phyloP scores from a whole-genome alignment of 2,329 filamentous ascomycete genomes.

The Colletotrichum acutatum region DNA sequence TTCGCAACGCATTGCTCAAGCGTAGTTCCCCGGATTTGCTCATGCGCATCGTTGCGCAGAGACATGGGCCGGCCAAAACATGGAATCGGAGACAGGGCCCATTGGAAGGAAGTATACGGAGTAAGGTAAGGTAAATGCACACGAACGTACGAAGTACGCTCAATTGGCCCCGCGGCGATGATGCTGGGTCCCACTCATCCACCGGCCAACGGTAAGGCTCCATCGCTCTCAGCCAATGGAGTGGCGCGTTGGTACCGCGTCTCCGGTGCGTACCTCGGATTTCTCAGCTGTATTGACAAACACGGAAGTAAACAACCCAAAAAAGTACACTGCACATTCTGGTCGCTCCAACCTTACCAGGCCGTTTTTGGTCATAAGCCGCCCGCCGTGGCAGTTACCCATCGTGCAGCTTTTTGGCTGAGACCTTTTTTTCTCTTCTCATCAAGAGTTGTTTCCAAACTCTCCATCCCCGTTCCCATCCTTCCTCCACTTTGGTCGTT shows the following conservation, averaged over 20 bases:
- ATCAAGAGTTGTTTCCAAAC: constrained; percentile 20
- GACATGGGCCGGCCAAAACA: constrained; percentile 17
- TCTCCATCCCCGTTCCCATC: constrained; percentile 19
- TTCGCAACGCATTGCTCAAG: constrained; percentile 7
- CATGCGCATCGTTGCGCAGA: constrained; percentile 29
- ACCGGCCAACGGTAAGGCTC: constrained; percentile 23
- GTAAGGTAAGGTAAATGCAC: too few species aligned
- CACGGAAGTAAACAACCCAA: constrained; percentile 26
- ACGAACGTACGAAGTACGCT: not conserved
- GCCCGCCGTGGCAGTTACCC: constrained; percentile 29
- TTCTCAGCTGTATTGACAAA: constrained; percentile 21
- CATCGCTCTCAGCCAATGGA: constrained; percentile 6
- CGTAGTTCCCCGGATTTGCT: constrained; percentile 25
- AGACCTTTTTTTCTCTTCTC: constrained; percentile 21
- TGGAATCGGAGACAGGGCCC: constrained; percentile 4
- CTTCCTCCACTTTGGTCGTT: constrained; percentile 14
- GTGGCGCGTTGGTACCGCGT: constrained; percentile 25
- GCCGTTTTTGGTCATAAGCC: constrained; percentile 32
- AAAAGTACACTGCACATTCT: constrained; percentile 32
- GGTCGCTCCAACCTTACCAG: constrained; percentile 21
- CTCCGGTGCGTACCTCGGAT: constrained; percentile 20
- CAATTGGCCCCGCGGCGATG: constrained; percentile 1
- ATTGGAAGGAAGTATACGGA: not conserved
- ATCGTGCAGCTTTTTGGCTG: constrained; percentile 19
- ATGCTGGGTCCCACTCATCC: constrained; percentile 8